phyloP scores from a whole-genome alignment of 768 basidiomycete species.

The Suillus discolor region DNA sequence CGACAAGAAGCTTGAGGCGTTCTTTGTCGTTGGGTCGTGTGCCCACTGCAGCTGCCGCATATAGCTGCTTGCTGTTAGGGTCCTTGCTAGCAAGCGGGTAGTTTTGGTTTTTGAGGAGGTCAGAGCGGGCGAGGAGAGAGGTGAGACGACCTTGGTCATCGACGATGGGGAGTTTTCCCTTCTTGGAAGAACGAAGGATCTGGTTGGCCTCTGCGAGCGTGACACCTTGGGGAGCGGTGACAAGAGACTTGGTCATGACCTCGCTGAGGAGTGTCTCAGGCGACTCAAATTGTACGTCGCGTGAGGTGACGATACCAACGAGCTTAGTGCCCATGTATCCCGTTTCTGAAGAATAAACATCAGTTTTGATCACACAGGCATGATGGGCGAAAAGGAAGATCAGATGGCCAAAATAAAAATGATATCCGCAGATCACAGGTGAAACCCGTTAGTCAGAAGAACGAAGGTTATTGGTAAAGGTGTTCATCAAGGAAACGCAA shows the following conservation, averaged over 20 bases:
- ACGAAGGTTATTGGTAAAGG: slow-evolving; percentile 74
- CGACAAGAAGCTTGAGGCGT: slow-evolving; percentile 81
- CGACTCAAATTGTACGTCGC: slow-evolving; percentile 93
- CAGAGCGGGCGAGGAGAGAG: slow-evolving; percentile 92
- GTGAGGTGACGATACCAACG: slow-evolving; percentile 93
- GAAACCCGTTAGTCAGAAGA: slow-evolving; percentile 79
- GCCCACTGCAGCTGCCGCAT: slow-evolving; percentile 94
- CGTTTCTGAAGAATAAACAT: slow-evolving; percentile 57
- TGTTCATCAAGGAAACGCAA: slow-evolving; percentile 43
- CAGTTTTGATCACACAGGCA: slow-evolving; percentile 13
- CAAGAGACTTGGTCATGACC: slow-evolving; percentile 89
- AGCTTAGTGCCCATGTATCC: slow-evolving; percentile 89
- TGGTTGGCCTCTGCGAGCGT: slow-evolving; percentile 91
- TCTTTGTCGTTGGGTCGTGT: slow-evolving; percentile 89
- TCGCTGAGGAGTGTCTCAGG: slow-evolving; percentile 64
- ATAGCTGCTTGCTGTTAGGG: slow-evolving; percentile 90
- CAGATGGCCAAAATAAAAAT: slow-evolving; percentile 25
- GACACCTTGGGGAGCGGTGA: slow-evolving; percentile 87
- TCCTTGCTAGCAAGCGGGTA: slow-evolving; percentile 94
- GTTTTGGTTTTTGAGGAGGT: slow-evolving; percentile 96
- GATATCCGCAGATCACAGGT: slow-evolving; percentile 76
- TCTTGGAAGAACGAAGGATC: slow-evolving; percentile 94
- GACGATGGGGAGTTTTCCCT: slow-evolving; percentile 93
- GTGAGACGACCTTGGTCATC: slow-evolving; percentile 66
- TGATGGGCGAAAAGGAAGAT: slow-evolving; percentile 11